phyloP scores from a whole-genome alignment of 179 eudicot genomes.

The Gypsophila paniculata region DNA sequence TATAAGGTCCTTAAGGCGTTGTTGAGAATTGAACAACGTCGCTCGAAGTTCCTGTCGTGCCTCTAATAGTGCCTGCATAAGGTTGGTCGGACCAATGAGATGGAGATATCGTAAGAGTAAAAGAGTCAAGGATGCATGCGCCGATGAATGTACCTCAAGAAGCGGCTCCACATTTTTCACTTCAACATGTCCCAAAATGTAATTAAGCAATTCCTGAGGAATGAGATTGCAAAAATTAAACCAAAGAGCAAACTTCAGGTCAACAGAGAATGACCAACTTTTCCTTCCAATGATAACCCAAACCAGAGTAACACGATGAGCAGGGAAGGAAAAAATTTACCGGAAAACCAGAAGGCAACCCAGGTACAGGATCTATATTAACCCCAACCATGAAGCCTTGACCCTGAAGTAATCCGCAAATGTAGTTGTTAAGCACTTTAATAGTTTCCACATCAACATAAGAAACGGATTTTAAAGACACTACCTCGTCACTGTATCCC shows the following conservation, averaged over 20 bases:
- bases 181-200: conserved; percentile 69
- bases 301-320: not conserved
- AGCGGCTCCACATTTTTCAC: conserved; percentile 81
- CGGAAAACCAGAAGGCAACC: conserved; percentile 87
- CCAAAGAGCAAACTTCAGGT: not conserved
- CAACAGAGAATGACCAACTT: not conserved
- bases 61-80: conserved; percentile 76
- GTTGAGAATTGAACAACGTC: conserved; percentile 48
- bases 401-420: conserved; percentile 52
- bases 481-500: conserved; percentile 88
- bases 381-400: conserved; percentile 99
- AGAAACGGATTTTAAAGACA: conserved; percentile 7
- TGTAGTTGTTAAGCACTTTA: conserved; percentile 1
- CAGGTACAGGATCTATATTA: conserved; percentile 79
- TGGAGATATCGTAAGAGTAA: not conserved
- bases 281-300: not conserved
- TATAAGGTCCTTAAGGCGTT: conserved; percentile 83
- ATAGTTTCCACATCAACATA: not conserved
- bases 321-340: conserved; percentile 30
- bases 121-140: not conserved
- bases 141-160: conserved; percentile 57
- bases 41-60: conserved; percentile 84
- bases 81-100: not conserved
- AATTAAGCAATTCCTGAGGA: conserved; percentile 75
- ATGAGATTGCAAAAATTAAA: conserved; percentile 16